Evolutionary conservation across 495 filamentous ascomycete genomes (phyloP).

Genomic region (Lepidopterella palustris): DNA sequence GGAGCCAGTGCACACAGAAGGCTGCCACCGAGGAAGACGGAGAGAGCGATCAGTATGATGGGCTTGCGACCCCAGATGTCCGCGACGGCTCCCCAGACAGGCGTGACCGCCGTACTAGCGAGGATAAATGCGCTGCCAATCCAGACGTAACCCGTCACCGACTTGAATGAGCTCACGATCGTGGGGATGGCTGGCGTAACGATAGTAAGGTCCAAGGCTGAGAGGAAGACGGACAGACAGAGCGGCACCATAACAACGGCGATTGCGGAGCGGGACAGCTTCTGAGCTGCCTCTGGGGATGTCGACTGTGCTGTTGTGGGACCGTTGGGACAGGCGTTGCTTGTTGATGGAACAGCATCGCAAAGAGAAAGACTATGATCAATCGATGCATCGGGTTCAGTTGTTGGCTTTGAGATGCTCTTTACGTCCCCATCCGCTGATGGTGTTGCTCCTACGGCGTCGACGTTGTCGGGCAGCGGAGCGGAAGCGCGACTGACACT

Average conservation of each 20-base stretch:
- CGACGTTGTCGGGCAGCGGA: no score
- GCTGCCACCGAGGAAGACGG: conserved; percentile 18
- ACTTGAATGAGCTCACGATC: background rate
- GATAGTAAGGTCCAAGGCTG: conserved; percentile 6
- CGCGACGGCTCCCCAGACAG: conserved; percentile 7
- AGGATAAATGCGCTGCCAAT: conserved; percentile 16
- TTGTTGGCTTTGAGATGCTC: background rate
- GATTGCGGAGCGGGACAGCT: conserved; percentile 5
- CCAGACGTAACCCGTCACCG: conserved; percentile 7
- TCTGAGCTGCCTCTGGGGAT: background rate
- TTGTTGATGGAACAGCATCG: background rate
- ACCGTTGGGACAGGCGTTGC: background rate
- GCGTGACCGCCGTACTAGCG: conserved; percentile 6
- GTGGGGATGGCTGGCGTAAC: conserved; percentile 10
- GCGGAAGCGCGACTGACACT: no score
- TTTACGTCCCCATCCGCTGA: no score
- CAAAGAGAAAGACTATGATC: background rate
- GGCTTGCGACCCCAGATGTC: conserved; percentile 19
- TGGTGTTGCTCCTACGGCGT: no score
- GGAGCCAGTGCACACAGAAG: conserved; percentile 18
- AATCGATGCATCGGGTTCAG: background rate
- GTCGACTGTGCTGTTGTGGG: background rate
- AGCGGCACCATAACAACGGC: conserved; percentile 21
- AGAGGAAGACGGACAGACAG: conserved; percentile 8
- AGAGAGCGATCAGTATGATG: conserved; percentile 9